Evolutionary conservation across 768 basidiomycete genomes (phyloP).

Genomic region (Hysterangium stoloniferum): DNA sequence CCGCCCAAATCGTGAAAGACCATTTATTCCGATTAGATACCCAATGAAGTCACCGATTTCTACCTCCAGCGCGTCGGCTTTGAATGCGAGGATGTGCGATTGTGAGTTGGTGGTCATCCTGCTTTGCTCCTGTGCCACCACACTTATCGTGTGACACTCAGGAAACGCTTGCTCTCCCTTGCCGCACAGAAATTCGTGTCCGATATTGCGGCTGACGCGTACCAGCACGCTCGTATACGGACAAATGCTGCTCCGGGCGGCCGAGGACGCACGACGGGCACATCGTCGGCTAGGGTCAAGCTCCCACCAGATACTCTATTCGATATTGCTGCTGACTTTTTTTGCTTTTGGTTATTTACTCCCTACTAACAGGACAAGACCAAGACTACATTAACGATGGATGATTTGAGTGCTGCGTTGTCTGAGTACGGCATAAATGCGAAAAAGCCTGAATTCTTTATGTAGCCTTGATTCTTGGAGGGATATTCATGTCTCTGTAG

Average conservation of each 20-base stretch:
- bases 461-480: too few species aligned
- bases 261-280: slow-evolving; percentile 54
- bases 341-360: not conserved
- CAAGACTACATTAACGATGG: slow-evolving; percentile 93
- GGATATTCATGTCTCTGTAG: not conserved
- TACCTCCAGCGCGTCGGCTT: slow-evolving; percentile 95
- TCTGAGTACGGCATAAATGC: slow-evolving; percentile 95
- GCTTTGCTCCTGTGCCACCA: not conserved
- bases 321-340: slow-evolving; percentile 6
- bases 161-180: slow-evolving; percentile 89
- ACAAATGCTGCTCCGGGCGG: slow-evolving; percentile 72
- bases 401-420: slow-evolving; percentile 87
- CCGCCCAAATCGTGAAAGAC: not conserved
- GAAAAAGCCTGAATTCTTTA: slow-evolving; percentile 90
- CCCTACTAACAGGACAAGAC: slow-evolving; percentile 63
- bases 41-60: slow-evolving; percentile 96
- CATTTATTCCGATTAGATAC: slow-evolving; percentile 52
- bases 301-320: not conserved
- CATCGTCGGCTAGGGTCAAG: slow-evolving; percentile 57
- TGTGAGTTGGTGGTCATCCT: slow-evolving; percentile 45
- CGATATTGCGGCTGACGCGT: slow-evolving; percentile 94
- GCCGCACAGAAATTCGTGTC: slow-evolving; percentile 98
- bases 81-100: slow-evolving; percentile 86
- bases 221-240: slow-evolving; percentile 94
- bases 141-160: slow-evolving; percentile 22